Percentiles rank a stretch among this genome's conserved stretches.
These are phyloP conservation scores for Ilex asprella DNA, from an alignment of 257 asterid species.

Conservation along the genomic window DNA sequence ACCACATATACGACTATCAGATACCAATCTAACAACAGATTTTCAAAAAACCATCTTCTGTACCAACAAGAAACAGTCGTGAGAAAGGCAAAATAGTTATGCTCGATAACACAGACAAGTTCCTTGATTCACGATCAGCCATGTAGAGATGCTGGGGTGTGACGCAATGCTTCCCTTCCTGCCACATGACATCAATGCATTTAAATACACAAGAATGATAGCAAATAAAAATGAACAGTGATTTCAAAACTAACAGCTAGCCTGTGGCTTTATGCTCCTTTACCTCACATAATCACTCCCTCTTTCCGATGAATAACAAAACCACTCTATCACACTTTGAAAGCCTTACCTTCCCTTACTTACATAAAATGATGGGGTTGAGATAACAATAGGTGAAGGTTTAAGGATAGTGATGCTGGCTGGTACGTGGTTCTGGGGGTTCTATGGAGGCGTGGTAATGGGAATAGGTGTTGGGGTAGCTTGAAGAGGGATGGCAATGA, in stretches of 20 bases:
- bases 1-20: too few species aligned
- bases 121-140: constrained; percentile 78
- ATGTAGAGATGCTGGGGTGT: constrained; percentile 68
- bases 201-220: background rate
- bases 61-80: constrained; percentile 84
- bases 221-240: background rate
- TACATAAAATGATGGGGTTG: too few species aligned
- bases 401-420: too few species aligned
- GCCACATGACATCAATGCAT: constrained; percentile 20
- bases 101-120: constrained; percentile 63
- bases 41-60: constrained; percentile 80
- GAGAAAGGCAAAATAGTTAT: constrained; percentile 73
- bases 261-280: too few species aligned
- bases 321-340: background rate
- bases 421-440: too few species aligned
- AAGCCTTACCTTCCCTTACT: too few species aligned
- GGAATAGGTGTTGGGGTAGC: too few species aligned
- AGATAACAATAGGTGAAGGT: too few species aligned
- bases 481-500: too few species aligned
- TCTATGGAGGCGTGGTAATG: too few species aligned
- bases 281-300: background rate
- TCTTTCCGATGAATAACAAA: background rate
- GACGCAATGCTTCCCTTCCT: constrained; percentile 59
- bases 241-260: too few species aligned
- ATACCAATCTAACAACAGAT: constrained; percentile 48